Conservation (phyloP, 441 rosid genomes). For the Adansonia gregorii region DNA sequence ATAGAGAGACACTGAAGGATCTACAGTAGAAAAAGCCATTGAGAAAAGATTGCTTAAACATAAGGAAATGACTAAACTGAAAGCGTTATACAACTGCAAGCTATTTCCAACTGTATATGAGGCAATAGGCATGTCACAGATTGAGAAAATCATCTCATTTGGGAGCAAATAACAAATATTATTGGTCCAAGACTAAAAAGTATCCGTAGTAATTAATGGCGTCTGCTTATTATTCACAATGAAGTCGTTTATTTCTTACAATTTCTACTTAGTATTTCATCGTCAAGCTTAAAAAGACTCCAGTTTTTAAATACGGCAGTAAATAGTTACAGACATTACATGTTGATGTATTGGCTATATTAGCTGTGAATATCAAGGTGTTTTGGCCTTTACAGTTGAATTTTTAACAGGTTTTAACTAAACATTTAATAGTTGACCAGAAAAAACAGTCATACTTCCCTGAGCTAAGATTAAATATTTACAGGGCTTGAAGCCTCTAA, state of each 20-base stretch:
- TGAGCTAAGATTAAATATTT: not conserved
- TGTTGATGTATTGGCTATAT: not conserved
- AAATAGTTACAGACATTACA: not conserved
- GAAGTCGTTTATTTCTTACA: not conserved
- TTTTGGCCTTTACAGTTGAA: not conserved
- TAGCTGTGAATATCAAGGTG: not conserved
- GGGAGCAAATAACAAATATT: not conserved
- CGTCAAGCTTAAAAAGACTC: not conserved
- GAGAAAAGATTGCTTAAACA: slow-evolving; percentile 10
- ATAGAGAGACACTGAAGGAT: slow-evolving; percentile 78
- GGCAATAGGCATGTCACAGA: not conserved
- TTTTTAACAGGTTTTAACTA: not conserved
- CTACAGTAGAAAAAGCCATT: slow-evolving; percentile 40
- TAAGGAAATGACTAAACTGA: not conserved
- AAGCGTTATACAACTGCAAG: not conserved
- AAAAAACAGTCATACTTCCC: not conserved
- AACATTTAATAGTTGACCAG: not conserved
- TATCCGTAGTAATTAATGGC: not conserved
- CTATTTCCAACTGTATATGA: not conserved
- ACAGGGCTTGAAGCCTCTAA: not conserved
- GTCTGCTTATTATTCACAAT: not conserved
- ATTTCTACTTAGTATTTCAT: not conserved
- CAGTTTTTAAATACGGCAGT: not conserved
- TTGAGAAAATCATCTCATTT: not conserved
- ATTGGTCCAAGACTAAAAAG: slow-evolving; percentile 11